Evolutionary conservation across 495 filamentous ascomycete genomes (phyloP).

Genomic region (Penicillium cataractarum): DNA sequence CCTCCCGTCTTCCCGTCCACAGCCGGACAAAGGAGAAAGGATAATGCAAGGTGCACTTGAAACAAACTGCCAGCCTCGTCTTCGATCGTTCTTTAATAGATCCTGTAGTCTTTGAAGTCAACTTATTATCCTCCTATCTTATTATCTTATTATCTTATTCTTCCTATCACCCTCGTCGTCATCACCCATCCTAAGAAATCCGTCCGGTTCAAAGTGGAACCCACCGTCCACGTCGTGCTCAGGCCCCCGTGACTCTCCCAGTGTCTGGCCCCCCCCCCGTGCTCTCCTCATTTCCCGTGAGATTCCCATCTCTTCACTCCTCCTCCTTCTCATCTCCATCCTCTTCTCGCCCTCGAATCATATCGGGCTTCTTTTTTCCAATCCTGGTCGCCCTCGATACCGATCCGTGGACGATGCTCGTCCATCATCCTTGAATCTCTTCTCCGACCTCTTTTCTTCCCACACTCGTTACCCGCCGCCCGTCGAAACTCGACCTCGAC

Average conservation of each 20-base stretch:
- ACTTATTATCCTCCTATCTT: neutral
- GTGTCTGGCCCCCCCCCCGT: conserved; percentile 1
- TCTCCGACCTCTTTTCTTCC: conserved; percentile 12
- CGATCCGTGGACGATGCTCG: conserved; percentile 32
- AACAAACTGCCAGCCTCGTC: neutral
- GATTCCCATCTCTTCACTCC: neutral
- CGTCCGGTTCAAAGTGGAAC: neutral
- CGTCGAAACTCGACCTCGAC: conserved; percentile 1
- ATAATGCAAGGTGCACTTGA: conserved; percentile 2
- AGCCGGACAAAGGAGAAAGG: neutral
- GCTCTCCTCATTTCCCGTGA: conserved; percentile 6
- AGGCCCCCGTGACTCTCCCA: conserved; percentile 9
- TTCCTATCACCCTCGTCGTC: neutral
- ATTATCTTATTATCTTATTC: neutral
- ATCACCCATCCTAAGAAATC: neutral
- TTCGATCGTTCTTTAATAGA: neutral
- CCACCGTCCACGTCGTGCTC: conserved; percentile 9
- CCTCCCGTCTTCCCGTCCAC: neutral
- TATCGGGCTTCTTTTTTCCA: neutral
- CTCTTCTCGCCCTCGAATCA: conserved; percentile 6
- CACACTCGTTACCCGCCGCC: conserved; percentile 28
- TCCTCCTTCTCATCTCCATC: neutral
- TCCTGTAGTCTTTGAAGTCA: neutral
- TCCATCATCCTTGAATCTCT: conserved; percentile 18
- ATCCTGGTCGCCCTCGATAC: neutral